phyloP scores from a whole-genome alignment of 208 protist species.

The Angomonas deanei region DNA sequence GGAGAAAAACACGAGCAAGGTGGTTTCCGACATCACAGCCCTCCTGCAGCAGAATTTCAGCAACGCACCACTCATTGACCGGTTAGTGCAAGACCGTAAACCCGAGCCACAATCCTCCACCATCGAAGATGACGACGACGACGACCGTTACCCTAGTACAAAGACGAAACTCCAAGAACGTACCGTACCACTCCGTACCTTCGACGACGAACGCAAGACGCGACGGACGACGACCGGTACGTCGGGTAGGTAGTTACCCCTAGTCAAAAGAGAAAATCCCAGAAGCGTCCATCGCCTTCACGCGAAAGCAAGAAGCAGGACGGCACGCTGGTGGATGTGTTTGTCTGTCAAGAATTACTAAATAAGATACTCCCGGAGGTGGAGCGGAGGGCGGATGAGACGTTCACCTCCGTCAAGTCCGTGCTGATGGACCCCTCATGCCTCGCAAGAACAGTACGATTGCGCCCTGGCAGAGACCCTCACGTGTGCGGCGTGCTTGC shows the following conservation, averaged over 20 bases:
- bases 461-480: conserved; percentile 15
- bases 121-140: background rate
- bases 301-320: background rate
- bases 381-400: background rate
- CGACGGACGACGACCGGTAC: too few relatives aligned
- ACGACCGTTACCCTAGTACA: background rate
- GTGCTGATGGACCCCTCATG: conserved; percentile 5
- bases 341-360: background rate
- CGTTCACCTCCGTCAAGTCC: background rate
- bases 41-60: background rate
- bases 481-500: conserved; percentile 3
- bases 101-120: background rate
- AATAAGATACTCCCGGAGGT: background rate
- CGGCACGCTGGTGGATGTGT: conserved; percentile 1
- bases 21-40: background rate
- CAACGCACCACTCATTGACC: background rate
- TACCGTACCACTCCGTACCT: too few relatives aligned
- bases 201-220: too few relatives aligned
- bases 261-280: background rate
- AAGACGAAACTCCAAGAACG: background rate
- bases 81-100: background rate
- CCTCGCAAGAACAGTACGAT: background rate
- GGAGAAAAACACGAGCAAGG: background rate
- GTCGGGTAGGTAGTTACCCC: too few relatives aligned
- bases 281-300: background rate